Conservation (phyloP, 345 rosid genomes). For the Pistacia integerrima region DNA sequence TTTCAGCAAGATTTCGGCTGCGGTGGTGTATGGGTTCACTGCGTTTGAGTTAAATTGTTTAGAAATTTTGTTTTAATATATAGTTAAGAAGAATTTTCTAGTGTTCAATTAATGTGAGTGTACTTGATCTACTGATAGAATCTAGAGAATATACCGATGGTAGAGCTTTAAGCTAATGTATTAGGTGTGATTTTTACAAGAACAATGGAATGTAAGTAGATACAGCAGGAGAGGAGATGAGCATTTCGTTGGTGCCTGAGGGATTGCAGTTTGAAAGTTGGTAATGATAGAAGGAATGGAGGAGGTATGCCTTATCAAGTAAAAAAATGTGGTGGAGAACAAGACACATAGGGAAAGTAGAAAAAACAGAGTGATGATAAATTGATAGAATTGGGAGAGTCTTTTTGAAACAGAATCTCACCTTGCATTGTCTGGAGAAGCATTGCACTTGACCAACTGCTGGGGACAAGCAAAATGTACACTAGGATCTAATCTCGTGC, state of each 20-base stretch:
- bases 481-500: neutral
- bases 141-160: neutral
- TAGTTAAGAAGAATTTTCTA: neutral
- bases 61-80: neutral
- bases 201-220: neutral
- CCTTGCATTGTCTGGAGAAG: neutral
- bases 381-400: neutral
- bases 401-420: neutral
- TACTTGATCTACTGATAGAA: neutral
- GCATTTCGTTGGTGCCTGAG: neutral
- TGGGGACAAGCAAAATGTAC: neutral
- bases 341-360: neutral
- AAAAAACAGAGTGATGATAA: neutral
- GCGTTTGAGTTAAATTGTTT: neutral
- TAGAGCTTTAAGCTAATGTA: neutral
- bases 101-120: neutral
- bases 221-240: neutral
- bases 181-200: neutral
- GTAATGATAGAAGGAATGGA: neutral
- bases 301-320: neutral
- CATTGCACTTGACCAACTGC: neutral
- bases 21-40: neutral
- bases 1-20: neutral
- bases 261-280: neutral
- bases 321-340: neutral